Percentiles rank a stretch among this genome's conserved stretches.
phyloP scores from a whole-genome alignment of 306 rosid species.

The Trifolium repens region DNA sequence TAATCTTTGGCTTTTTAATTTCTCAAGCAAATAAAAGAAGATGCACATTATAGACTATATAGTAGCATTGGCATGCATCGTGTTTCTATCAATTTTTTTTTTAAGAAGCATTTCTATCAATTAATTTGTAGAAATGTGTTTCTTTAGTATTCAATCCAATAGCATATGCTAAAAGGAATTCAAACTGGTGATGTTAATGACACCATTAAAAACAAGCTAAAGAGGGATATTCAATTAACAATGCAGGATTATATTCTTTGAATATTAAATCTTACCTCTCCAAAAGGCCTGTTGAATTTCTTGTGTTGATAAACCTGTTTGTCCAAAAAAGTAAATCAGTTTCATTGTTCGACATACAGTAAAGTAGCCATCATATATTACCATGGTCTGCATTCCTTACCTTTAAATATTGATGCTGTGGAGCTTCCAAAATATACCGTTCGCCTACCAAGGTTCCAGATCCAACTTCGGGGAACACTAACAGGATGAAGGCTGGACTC shows the following conservation, averaged over 20 bases:
- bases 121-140: slow-evolving; percentile 15
- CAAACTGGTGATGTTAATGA: slow-evolving; percentile 14
- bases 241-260: slow-evolving; percentile 33
- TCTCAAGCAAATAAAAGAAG: background rate
- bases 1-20: background rate
- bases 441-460: slow-evolving; percentile 65
- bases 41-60: background rate
- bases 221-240: slow-evolving; percentile 15
- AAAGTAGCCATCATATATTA: background rate
- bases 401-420: slow-evolving; percentile 70
- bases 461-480: slow-evolving; percentile 65
- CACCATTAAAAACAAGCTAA: background rate
- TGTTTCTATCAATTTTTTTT: no score
- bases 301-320: slow-evolving; percentile 76
- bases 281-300: slow-evolving; percentile 90
- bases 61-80: background rate
- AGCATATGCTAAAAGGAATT: slow-evolving; percentile 21
- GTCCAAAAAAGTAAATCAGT: slow-evolving; percentile 44
- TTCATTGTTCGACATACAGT: background rate
- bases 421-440: slow-evolving; percentile 77
- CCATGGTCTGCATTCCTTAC: slow-evolving; percentile 45
- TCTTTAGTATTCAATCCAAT: slow-evolving; percentile 13
- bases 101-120: slow-evolving; percentile 9
- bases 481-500: slow-evolving; percentile 62
- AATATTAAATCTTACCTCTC: slow-evolving; percentile 68